Evolutionary conservation across 768 basidiomycete genomes (phyloP), one percentile per base, ranked within the genome.

Genomic region (Lyophyllum atratum): DNA sequence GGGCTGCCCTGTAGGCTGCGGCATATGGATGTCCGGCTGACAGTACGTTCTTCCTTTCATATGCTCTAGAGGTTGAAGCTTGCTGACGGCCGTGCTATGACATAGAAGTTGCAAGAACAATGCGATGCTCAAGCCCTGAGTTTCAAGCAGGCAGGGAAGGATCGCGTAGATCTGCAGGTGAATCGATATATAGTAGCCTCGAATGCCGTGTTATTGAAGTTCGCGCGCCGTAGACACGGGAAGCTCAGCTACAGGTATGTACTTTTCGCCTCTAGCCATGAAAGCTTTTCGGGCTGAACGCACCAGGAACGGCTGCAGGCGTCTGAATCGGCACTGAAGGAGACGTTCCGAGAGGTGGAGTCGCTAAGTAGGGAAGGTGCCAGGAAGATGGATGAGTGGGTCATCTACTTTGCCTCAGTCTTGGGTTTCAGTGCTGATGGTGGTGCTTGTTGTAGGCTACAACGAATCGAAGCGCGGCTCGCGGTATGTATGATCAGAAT

Each of bases 121-220:
- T 77, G 76, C 53, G 80, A 83, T 19, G 76, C 78, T 21, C 81
- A 83, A 58, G 66, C 72, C 8, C 68, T 75, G 3, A 72, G 76
- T 2, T 58, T 81, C 33, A 68, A 72, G 19, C 63, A 79, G 28
- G 75, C 75, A 7, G 78, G 76, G 59, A 78, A 83, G 54, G 53
- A 53, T 28, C 54, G 55, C 24, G 52, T 42, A 3, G 60, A 62
- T 10, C 59, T 65, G 15, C 56, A 62, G 62, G 64, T 62, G 28
- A 24, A 2, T 19, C 10, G 39, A 19, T 40, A n/a, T n/a, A n/a
- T n/a, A n/a, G n/a, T n/a, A n/a, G n/a, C n/a, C n/a, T n/a, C n/a
- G n/a, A n/a, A n/a, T n/a, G n/a, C n/a, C n/a, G n/a, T n/a, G n/a
- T n/a, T n/a, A n/a, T n/a, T n/a, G n/a, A n/a, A n/a, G n/a, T n/a